Conservation (phyloP, 768 basidiomycete genomes). For the Suillus decipiens region DNA sequence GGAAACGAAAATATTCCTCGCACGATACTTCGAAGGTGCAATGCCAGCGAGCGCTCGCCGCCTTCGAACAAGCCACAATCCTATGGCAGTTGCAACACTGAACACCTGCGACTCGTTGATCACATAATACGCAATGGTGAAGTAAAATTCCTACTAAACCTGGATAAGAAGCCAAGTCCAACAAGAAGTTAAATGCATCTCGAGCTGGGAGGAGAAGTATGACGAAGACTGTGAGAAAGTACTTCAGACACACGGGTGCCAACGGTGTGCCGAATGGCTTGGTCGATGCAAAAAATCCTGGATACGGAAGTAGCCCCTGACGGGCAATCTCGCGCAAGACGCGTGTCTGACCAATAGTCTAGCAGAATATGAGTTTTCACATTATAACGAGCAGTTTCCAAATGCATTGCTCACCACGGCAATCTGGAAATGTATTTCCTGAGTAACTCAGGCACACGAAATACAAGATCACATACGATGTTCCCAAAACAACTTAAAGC, state of each 20-base stretch:
- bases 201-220: slow-evolving; percentile 44
- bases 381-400: neutral
- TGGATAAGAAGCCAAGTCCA: slow-evolving; percentile 43
- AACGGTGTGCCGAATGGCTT: slow-evolving; percentile 51
- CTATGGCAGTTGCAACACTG: slow-evolving; percentile 27
- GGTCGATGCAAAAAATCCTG: slow-evolving; percentile 48
- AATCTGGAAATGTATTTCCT: neutral
- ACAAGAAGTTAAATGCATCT: slow-evolving; percentile 44
- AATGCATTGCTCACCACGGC: neutral
- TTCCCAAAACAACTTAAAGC: slow-evolving; percentile 45
- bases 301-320: slow-evolving; percentile 53
- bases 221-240: slow-evolving; percentile 39
- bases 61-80: slow-evolving; percentile 33
- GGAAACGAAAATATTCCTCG: slow-evolving; percentile 22
- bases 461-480: slow-evolving; percentile 27
- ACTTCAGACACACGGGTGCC: slow-evolving; percentile 43
- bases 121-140: slow-evolving; percentile 12
- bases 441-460: neutral
- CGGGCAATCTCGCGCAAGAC: slow-evolving; percentile 53
- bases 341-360: slow-evolving; percentile 44
- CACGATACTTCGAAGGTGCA: slow-evolving; percentile 21
- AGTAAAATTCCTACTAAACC: slow-evolving; percentile 31
- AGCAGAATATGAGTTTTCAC: neutral
- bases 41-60: slow-evolving; percentile 28
- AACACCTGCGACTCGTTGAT: slow-evolving; percentile 23